These are phyloP conservation scores for Cornus controversa DNA, from an alignment of 148 eudicot genomes.

Conservation along the genomic window DNA sequence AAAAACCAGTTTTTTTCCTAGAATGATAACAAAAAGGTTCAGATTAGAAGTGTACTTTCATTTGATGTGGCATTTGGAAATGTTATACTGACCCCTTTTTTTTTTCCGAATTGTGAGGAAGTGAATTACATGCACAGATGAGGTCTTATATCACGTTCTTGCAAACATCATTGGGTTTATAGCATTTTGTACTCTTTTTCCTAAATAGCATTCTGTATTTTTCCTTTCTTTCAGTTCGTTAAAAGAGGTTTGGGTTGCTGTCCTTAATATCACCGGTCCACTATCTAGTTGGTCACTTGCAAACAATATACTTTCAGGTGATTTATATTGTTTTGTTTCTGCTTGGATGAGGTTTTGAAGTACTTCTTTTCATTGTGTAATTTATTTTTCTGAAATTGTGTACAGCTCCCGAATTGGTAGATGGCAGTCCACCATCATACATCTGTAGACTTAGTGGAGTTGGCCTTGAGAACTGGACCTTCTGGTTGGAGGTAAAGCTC, in stretches of 20 bases:
- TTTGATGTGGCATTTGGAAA: not conserved
- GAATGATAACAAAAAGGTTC: not conserved
- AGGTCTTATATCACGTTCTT: not conserved
- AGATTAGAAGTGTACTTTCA: not conserved
- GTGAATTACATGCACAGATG: not conserved
- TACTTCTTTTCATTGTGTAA: conserved; percentile 3
- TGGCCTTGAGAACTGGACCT: conserved; percentile 75
- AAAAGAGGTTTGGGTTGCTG: conserved; percentile 89
- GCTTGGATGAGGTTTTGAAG: not conserved
- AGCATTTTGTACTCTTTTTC: no score
- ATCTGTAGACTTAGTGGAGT: conserved; percentile 86
- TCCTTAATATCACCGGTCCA: conserved; percentile 91
- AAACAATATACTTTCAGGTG: conserved; percentile 66
- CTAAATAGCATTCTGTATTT: not conserved
- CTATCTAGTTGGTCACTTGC: conserved; percentile 91
- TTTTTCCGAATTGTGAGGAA: not conserved
- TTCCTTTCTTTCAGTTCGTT: conserved; percentile 55
- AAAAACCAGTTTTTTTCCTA: no score
- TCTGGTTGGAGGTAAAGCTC: conserved; percentile 88
- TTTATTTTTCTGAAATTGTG: conserved; percentile 15
- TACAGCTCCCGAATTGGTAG: conserved; percentile 66
- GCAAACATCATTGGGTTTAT: not conserved
- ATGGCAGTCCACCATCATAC: conserved; percentile 79
- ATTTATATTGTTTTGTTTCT: not conserved
- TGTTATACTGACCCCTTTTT: not conserved